Evolutionary conservation across 2,329 filamentous ascomycete species (phyloP).

Genomic region (Stachybotrys chartarum): DNA sequence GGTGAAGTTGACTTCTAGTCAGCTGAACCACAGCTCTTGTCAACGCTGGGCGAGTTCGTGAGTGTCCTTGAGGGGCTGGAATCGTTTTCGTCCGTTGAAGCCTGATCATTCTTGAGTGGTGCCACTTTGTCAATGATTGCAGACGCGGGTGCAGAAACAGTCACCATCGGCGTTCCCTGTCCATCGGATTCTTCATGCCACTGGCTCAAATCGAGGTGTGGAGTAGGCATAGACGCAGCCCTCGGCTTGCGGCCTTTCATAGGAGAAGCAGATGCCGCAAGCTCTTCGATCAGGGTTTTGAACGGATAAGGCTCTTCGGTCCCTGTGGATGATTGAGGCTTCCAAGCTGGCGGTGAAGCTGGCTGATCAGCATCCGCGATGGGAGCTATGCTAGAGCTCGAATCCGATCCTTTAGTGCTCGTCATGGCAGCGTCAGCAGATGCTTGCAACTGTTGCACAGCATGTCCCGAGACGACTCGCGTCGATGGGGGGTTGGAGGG

Average conservation of each 20-base stretch:
- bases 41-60: background rate
- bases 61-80: background rate
- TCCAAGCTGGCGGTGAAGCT: background rate
- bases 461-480: constrained; percentile 6
- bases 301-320: background rate
- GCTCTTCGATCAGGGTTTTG: background rate
- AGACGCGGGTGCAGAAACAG: background rate
- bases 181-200: background rate
- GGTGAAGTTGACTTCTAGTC: background rate
- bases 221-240: background rate
- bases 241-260: background rate
- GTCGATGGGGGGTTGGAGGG: constrained; percentile 3
- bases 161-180: background rate
- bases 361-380: background rate
- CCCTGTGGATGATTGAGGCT: constrained; percentile 6
- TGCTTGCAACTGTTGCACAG: constrained; percentile 18
- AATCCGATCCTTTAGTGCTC: background rate
- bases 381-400: background rate
- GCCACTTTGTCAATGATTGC: background rate
- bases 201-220: background rate
- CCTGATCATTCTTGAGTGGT: background rate
- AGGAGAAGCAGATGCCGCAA: background rate
- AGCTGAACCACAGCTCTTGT: background rate
- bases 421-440: constrained; percentile 17
- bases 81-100: background rate